phyloP scores from a whole-genome alignment of 345 rosid species.

The Laguncularia racemosa region DNA sequence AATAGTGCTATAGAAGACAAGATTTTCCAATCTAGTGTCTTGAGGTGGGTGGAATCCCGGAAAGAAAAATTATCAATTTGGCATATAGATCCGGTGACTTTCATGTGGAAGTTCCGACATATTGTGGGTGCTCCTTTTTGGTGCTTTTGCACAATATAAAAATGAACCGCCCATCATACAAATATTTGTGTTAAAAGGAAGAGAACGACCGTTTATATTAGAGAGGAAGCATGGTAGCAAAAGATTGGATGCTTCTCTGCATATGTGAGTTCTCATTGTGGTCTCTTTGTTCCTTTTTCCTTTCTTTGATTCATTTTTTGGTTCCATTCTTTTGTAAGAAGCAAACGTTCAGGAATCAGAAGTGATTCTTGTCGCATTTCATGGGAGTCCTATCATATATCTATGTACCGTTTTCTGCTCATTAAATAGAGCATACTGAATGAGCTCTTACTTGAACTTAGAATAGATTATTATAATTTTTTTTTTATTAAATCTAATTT shows the following conservation, averaged over 20 bases:
- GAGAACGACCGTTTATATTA: slow-evolving; percentile 12
- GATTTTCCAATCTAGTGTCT: slow-evolving; percentile 1
- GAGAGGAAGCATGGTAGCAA: slow-evolving; percentile 12
- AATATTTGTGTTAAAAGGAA: slow-evolving; percentile 11
- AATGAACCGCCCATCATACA: slow-evolving; percentile 8
- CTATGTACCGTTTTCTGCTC: no score
- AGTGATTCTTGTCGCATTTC: background rate
- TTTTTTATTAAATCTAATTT: no score
- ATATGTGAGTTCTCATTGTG: slow-evolving; percentile 12
- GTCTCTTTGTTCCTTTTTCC: slow-evolving; percentile 1
- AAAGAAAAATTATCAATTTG: slow-evolving; percentile 1
- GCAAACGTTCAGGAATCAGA: slow-evolving; percentile 6
- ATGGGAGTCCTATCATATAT: background rate
- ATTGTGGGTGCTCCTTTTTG: slow-evolving; percentile 6
- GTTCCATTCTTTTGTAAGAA: slow-evolving; percentile 53
- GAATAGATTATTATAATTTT: no score
- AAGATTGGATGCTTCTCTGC: slow-evolving; percentile 22
- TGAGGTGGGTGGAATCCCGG: slow-evolving; percentile 3
- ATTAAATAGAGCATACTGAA: no score
- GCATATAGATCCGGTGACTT: background rate
- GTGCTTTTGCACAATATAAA: background rate
- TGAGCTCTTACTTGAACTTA: no score
- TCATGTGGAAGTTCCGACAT: background rate
- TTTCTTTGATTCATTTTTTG: slow-evolving; percentile 29
- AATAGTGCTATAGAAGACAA: slow-evolving; percentile 10